Conservation (phyloP, 2,329 filamentous ascomycete species). For the Emergomyces pasteurianus region DNA sequence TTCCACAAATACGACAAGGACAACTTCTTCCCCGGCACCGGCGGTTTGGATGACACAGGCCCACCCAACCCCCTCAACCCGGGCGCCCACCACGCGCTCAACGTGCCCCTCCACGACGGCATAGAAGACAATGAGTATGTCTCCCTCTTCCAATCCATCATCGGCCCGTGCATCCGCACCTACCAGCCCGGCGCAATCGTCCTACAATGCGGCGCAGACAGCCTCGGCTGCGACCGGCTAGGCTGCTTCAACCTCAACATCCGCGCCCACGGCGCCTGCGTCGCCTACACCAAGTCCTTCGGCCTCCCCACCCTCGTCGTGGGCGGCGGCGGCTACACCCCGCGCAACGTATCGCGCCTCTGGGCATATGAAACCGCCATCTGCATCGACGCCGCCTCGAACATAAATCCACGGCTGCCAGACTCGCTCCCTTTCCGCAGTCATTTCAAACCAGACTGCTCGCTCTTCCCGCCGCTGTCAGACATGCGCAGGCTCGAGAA, state of each 20-base stretch:
- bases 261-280: constrained; percentile 82
- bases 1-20: constrained; percentile 92
- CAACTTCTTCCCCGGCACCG: constrained; percentile 81
- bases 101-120: constrained; percentile 80
- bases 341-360: constrained; percentile 86
- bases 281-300: constrained; percentile 74
- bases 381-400: constrained; percentile 61
- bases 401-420: constrained; percentile 63
- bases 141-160: constrained; percentile 69
- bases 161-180: constrained; percentile 63
- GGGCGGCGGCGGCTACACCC: constrained; percentile 91
- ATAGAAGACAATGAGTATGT: constrained; percentile 86
- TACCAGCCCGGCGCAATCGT: constrained; percentile 89
- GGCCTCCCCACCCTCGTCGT: constrained; percentile 76
- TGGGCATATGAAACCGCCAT: constrained; percentile 97
- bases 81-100: constrained; percentile 79
- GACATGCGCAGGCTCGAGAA: constrained; percentile 58
- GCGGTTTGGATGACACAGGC: constrained; percentile 74
- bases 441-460: constrained; percentile 79
- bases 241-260: constrained; percentile 97
- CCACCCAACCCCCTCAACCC: constrained; percentile 72
- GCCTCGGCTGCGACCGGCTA: constrained; percentile 80
- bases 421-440: constrained; percentile 71
- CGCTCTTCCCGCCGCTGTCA: constrained; percentile 77
- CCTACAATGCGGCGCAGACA: constrained; percentile 91